Base-by-base conservation (phyloP, 1,284 basidiomycete genomes). In the Apiotrichum domesticum region DNA sequence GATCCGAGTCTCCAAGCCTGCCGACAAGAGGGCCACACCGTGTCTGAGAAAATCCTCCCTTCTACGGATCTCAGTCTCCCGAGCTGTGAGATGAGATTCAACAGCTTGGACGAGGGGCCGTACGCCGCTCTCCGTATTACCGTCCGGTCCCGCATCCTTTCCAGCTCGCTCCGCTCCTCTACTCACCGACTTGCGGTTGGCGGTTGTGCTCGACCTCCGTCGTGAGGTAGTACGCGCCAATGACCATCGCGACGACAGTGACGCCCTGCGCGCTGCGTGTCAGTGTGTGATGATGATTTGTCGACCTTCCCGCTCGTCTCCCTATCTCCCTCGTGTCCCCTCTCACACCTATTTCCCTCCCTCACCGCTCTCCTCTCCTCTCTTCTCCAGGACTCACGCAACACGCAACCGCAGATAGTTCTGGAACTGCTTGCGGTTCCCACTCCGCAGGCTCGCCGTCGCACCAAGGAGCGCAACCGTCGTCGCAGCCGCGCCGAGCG, bases 401-500 rank as follows among this genome's bases (percentile, higher is more conserved):
- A 92, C 85, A 63, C 89, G 87, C 54, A 84, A 80, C 41, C 89
- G 85, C 50, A 91, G 81, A 86, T 87, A 92, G 66, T 83, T 79
- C 72, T 90, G 88, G 77, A 90, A 83, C 54, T 81, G 80, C 58
- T 76, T 77, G 2, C 84, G 81, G 66, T 88, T 80, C 4, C 88
- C 86, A 39, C 79, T 79, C 52, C 83, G 80, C 68, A 87, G 80
- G 70, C 84, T 83, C 51, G 81, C 77, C 49, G 82, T 81, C 13
- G 87, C 85, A 71, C 85, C 83, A 35, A 84, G 73, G 34, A 90
- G 82, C 4, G 88, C 85, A 43, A 78, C 82, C 40, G 82, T 81
- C n/a, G 88, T 90, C 13, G 82, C 82, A 2, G 82, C 64, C 13
- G 54, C 56, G 87, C 88, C 86, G 45, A 89, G 72, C 13, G 88